Evolutionary conservation across 2,329 filamentous ascomycete species (phyloP).

Genomic region (Talaromyces sp.): DNA sequence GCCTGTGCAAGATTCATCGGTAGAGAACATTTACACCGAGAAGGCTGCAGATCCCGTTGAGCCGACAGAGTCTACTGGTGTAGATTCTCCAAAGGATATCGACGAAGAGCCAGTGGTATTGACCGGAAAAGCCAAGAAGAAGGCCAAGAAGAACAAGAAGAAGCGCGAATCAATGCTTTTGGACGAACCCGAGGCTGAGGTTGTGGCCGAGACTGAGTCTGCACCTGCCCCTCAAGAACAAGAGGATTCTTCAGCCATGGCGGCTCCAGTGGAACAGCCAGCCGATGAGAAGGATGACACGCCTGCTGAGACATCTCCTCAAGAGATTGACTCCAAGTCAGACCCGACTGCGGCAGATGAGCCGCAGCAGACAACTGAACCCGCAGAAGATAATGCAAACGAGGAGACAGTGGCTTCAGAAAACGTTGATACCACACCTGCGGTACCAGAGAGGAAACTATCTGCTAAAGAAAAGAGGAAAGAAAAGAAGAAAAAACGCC

Average conservation of each 20-base stretch:
- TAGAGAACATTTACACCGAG: not conserved
- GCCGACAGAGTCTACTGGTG: not conserved
- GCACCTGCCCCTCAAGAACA: not conserved
- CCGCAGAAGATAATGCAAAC: not conserved
- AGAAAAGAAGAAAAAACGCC: constrained; percentile 24
- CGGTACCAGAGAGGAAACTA: constrained; percentile 3
- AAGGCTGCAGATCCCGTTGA: not conserved
- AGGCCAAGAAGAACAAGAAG: constrained; percentile 35
- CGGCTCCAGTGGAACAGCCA: not conserved
- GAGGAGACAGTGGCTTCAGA: not conserved
- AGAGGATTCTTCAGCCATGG: not conserved
- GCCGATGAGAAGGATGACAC: not conserved
- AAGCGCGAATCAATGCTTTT: constrained; percentile 22
- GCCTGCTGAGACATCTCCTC: not conserved
- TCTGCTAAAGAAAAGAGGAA: constrained; percentile 12
- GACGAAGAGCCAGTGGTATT: not conserved
- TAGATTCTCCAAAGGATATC: not conserved
- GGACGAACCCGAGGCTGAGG: constrained; percentile 13
- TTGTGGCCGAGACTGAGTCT: not conserved
- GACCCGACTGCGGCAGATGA: not conserved
- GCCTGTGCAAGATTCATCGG: not conserved
- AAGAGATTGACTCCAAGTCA: not conserved
- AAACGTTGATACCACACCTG: not conserved
- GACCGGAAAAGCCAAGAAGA: constrained; percentile 16
- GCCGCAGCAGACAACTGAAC: not conserved